Evolutionary conservation across 2,329 filamentous ascomycete species (phyloP), one percentile per base, ranked within the genome.

Genomic region (Penicillium sp.): DNA sequence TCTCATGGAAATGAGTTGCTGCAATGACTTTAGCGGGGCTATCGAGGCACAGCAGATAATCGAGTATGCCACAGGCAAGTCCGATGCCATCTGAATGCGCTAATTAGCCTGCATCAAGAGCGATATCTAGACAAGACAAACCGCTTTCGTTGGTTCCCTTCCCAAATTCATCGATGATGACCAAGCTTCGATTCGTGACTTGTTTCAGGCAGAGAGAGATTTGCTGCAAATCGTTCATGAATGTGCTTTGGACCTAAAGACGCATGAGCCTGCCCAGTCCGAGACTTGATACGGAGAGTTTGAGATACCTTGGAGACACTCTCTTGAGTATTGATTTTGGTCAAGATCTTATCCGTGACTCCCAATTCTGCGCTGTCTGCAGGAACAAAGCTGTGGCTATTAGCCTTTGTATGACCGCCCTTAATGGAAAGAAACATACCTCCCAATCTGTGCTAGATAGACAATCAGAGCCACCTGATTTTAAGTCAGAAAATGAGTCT

Each of bases 151-250:
- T 83, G 0, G 86, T 89, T 2, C 86, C 87, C 71, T 89, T 89
- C 1, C 87, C 86, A 67, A 99, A 97, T 69, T 99, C 94, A 67
- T 99, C 94, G 44, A 97, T 86, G n/a, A 99, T 80, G 1, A 99
- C 73, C 6, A 99, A 79, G 68, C 90, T 97, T 48, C 86, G 83
- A 13, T 83, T 79, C 0, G 92, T 96, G 4, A 89, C 86, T 53
- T 91, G 83, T 57, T 83, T 89, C 49, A 94, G 80, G 0, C 90
- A 86, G 55, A 94, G 83, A 0, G 89, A 87, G 12, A 94, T 86
- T 69, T 99, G 93, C 66, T 94, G 91, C 19, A 99, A 75, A 67
- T 99, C 94, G 52, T 91, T 91, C 84, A 87, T 87, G 72, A 89
- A 89, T 5, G 86, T 84, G 65, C 86, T 88, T 68, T 88, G 85